Evolutionary conservation across 2,329 filamentous ascomycete genomes (phyloP), one percentile per base, ranked within the genome.

Genomic region (Penicillium corylophilum): DNA sequence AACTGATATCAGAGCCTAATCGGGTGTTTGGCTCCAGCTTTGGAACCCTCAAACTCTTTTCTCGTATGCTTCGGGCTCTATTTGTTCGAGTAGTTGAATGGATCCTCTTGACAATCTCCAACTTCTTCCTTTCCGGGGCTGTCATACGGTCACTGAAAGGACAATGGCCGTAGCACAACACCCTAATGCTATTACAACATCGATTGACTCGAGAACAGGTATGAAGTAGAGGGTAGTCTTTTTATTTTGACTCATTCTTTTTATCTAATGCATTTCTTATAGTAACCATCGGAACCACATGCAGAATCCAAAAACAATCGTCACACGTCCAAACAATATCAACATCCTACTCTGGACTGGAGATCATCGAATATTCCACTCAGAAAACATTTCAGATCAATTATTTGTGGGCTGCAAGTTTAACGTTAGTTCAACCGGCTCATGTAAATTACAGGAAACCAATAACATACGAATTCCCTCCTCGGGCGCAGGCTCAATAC

Each of bases 401-500:
- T 55, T 64, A 70, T 69, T 70, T 67, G 63, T 69, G 66, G 59
- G 67, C 67, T 70, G 58, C 39, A 57, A 15, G 35, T 54, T 63
- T 48, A 48, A 54, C 9, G 55, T 67, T 56, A 66, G 67, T 54
- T 49, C 53, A 26, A 56, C n/a, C 33, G 56, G 51, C 31, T 59
- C 54, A 38, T 61, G 56, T 43, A 63, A 60, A 35, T 63, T 62
- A 52, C 49, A 53, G 36, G 61, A 63, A 42, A 63, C 16, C 49
- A 63, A 48, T 44, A 53, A 70, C 73, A 72, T 70, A 74, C 73
- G 73, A 66, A 84, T 82, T 53, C 81, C 85, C 70, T 88, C 84
- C 56, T 80, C 84, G 26, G 80, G 75, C 60, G 77, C 66, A 35
- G 85, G 80, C 69, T 81, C 71, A 54, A 88, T 74, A 31, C 78